These are phyloP conservation scores for Drechmeria coniospora DNA, from an alignment of 2,329 filamentous ascomycete genomes.

Conservation along the genomic window DNA sequence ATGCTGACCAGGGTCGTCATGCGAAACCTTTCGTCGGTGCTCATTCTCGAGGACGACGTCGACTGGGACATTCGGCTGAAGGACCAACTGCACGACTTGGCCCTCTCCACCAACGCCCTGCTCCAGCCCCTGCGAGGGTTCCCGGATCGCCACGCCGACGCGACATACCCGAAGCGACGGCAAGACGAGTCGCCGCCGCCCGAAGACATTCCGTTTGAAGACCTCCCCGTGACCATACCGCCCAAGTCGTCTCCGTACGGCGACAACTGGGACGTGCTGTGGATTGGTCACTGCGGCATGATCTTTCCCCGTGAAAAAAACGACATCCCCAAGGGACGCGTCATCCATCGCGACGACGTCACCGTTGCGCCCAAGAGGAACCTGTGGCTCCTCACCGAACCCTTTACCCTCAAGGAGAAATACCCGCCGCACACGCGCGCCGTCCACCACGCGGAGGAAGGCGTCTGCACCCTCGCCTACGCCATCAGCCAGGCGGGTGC, in stretches of 20 bases:
- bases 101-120: slow-evolving; percentile 19
- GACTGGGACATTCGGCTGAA: slow-evolving; percentile 41
- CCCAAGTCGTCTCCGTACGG: slow-evolving; percentile 26
- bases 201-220: slow-evolving; percentile 7
- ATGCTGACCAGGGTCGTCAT: slow-evolving; percentile 28
- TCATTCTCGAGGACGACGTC: slow-evolving; percentile 40
- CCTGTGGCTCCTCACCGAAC: slow-evolving; percentile 18
- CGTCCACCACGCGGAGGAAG: slow-evolving; percentile 23
- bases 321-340: slow-evolving; percentile 12
- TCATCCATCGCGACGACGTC: slow-evolving; percentile 16
- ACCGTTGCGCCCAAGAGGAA: slow-evolving; percentile 19
- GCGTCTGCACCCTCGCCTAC: slow-evolving; percentile 27
- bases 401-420: slow-evolving; percentile 16
- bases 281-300: slow-evolving; percentile 32
- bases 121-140: slow-evolving; percentile 14
- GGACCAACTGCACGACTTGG: slow-evolving; percentile 26
- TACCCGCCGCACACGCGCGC: slow-evolving; percentile 28
- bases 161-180: slow-evolving; percentile 11
- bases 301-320: slow-evolving; percentile 11
- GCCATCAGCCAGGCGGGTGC: slow-evolving; percentile 27
- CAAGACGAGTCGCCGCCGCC: too few species aligned
- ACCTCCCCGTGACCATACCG: slow-evolving; percentile 6
- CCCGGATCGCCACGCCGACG: slow-evolving; percentile 9
- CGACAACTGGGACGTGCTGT: slow-evolving; percentile 34
- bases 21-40: slow-evolving; percentile 26